Evolutionary conservation across 73 alveolate genomes (phyloP).

Genomic region (Halteria grandinella): DNA sequence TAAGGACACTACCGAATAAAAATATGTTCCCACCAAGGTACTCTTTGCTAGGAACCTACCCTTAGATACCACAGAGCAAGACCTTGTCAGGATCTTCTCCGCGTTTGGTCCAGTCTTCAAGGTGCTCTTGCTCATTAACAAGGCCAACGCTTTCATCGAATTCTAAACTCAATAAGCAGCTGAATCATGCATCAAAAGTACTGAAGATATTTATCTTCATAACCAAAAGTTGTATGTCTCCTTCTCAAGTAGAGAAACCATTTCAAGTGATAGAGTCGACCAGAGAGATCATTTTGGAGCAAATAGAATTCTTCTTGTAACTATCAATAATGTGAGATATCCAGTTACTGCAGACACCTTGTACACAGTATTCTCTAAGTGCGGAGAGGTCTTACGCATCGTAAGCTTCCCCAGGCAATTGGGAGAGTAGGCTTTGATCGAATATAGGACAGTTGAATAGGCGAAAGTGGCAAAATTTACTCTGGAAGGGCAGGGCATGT

Average conservation of each 20-base stretch:
- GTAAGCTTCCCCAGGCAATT: conserved; percentile 49
- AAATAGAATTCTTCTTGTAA: conserved; percentile 47
- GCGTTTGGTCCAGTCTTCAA: conserved; percentile 38
- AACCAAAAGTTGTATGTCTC: conserved; percentile 7
- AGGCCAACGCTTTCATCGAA: conserved; percentile 61
- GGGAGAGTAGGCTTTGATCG: conserved; percentile 63
- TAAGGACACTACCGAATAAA: too few relatives aligned
- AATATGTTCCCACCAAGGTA: conserved; percentile 48
- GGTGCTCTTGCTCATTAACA: conserved; percentile 50
- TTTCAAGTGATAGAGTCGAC: conserved; percentile 23
- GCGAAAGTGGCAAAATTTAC: conserved; percentile 38
- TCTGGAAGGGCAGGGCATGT: conserved; percentile 47
- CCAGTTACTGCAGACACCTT: conserved; percentile 56
- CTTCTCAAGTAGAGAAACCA: conserved; percentile 53
- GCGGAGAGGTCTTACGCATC: conserved; percentile 41
- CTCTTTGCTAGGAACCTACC: conserved; percentile 48
- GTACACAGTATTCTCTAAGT: conserved; percentile 26
- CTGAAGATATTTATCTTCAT: conserved; percentile 35
- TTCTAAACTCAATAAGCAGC: conserved; percentile 51
- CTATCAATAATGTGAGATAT: conserved; percentile 38
- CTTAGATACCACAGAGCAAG: conserved; percentile 48
- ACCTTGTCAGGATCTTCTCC: conserved; percentile 11
- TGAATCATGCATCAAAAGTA: conserved; percentile 12
- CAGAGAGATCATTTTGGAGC: background rate
- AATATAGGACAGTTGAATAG: conserved; percentile 10